Evolutionary conservation across 192 early-diverging fungal species (phyloP), one percentile per base, ranked within the genome.

Genomic region (Backusella psychrophila): DNA sequence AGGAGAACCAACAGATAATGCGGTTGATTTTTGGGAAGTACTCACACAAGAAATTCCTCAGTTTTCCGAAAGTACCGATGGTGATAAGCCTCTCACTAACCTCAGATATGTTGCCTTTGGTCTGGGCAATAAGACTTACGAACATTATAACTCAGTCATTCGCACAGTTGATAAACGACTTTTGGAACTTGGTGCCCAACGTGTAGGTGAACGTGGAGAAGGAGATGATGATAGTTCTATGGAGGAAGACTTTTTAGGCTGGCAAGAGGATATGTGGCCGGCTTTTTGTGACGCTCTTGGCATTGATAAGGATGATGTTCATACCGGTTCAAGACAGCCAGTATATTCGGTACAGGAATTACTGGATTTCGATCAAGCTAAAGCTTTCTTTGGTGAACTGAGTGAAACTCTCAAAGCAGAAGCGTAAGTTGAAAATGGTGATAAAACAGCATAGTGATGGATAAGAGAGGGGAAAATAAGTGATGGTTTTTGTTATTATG

Each of bases 1-100:
- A 80, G 98, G 98, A 75, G 98, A 99, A 81, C 97, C 98, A n/a
- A 97, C 98, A 14, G 98, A 99, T 85, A 97, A 96, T 75, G 93
- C 94, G 63, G 88, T 92, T 19, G 95, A 95, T 17, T 97, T 97
- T 80, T 97, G 93, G 89, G 94, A 96, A 41, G 80, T 99, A 66
- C 90, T 94, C 70, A 90, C 91, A 19, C 85, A 91, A n/a, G 91
- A 92, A 14, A 65, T 29, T 8, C 91, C 90, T 44, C 93, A 93
- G 72, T 84, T 91, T 39, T 71, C 78, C 17, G 38, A 75, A 38
- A 74, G 85, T 56, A 81, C 89, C 49, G 82, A 88, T 46, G 91
- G 91, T 23, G 89, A 91, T 59, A 86, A 87, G 66, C 89, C 83
- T 44, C 82, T 91, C 31, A 74, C 67, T 17, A 81, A 82, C 42